Percentiles rank a stretch among this genome's conserved stretches.
Conservation (phyloP, 2,329 filamentous ascomycete genomes). For the Aspergillus japonicus region DNA sequence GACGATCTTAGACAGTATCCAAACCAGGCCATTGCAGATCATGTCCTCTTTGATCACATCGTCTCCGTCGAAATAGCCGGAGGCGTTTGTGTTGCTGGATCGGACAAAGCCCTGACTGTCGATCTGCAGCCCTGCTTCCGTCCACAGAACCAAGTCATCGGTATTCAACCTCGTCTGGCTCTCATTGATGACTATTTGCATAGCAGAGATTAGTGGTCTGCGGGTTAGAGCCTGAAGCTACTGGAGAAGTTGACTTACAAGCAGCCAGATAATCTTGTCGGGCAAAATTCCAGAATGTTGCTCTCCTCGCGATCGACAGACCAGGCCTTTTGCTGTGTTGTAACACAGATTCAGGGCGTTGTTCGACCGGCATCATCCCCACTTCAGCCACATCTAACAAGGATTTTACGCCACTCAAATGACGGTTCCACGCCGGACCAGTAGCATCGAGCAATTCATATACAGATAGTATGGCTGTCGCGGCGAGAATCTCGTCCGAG, state of each 20-base stretch:
- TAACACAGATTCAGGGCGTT: constrained; percentile 32
- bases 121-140: constrained; percentile 60
- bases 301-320: constrained; percentile 57
- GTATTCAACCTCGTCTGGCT: constrained; percentile 61
- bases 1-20: constrained; percentile 65
- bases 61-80: constrained; percentile 37
- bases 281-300: constrained; percentile 67
- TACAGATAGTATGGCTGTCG: constrained; percentile 65
- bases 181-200: constrained; percentile 52
- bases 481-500: constrained; percentile 61
- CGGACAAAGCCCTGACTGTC: constrained; percentile 53
- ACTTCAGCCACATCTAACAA: constrained; percentile 53
- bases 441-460: constrained; percentile 69
- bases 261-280: constrained; percentile 65
- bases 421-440: constrained; percentile 61
- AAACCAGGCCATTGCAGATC: constrained; percentile 63
- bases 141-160: constrained; percentile 63
- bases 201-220: not conserved
- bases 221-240: not conserved
- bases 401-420: constrained; percentile 65
- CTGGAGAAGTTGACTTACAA: constrained; percentile 43
- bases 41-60: constrained; percentile 61
- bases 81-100: constrained; percentile 39
- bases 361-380: constrained; percentile 42
- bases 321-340: constrained; percentile 33